These are phyloP conservation scores for Knoxdaviesia capensis DNA, from an alignment of 2,329 filamentous ascomycete genomes.

Conservation along the genomic window DNA sequence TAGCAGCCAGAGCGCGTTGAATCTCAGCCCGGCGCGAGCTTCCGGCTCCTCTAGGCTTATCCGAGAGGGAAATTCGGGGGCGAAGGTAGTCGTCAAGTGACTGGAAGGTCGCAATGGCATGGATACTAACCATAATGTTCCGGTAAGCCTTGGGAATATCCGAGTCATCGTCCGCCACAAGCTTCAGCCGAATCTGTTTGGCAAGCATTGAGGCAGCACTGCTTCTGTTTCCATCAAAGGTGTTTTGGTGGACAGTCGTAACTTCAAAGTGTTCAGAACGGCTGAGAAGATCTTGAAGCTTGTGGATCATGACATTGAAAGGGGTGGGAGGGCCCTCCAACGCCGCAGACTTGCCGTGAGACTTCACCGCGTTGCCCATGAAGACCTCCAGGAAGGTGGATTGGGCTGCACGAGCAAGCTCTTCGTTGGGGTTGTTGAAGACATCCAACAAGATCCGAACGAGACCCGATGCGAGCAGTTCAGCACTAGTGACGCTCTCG, in stretches of 20 bases:
- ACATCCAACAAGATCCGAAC: conserved; percentile 68
- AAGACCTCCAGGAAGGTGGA: conserved; percentile 80
- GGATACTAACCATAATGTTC: conserved; percentile 96
- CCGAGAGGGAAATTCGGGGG: conserved; percentile 65
- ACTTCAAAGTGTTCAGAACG: conserved; percentile 97
- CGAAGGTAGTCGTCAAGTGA: conserved; percentile 88
- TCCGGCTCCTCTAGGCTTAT: conserved; percentile 21
- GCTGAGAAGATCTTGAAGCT: conserved; percentile 88
- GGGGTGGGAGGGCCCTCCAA: conserved; percentile 56
- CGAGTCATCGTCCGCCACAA: conserved; percentile 76
- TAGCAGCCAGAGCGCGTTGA: conserved; percentile 42
- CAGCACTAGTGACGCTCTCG: conserved; percentile 88
- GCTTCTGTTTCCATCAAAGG: conserved; percentile 73
- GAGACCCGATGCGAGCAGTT: conserved; percentile 76
- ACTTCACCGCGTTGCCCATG: conserved; percentile 55
- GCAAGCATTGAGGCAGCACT: conserved; percentile 91
- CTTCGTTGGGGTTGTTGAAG: conserved; percentile 51
- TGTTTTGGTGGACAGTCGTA: conserved; percentile 82
- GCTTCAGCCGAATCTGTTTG: conserved; percentile 78
- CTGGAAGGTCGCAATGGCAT: conserved; percentile 96
- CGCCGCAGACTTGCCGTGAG: conserved; percentile 42
- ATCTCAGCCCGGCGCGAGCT: conserved; percentile 8
- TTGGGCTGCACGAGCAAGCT: conserved; percentile 45
- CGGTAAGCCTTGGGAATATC: conserved; percentile 74
- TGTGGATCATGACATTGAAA: conserved; percentile 80